Evolutionary conservation across 73 alveolate species (phyloP), one percentile per base, ranked within the genome.

Genomic region (Tetrahymena malaccensis): DNA sequence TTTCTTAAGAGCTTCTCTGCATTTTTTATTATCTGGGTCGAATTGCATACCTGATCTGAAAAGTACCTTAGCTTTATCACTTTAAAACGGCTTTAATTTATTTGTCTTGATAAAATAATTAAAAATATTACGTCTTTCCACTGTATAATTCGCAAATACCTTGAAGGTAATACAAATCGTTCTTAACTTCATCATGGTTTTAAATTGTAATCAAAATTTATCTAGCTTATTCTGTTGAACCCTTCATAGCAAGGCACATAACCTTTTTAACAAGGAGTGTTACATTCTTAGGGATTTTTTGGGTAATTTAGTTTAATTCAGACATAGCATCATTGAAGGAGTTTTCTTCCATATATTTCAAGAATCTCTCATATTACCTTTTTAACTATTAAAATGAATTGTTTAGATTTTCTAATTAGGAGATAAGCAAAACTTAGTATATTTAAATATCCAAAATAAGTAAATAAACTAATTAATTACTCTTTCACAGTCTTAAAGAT

Each of bases 1-100:
- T 22, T 93, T 96, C 37, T 96, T 96, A 84, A 93, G 55, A 31
- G 98, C 97, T 95, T 55, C 56, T 96, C 94, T 94, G 93, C 98
- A 97, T 27, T 85, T 94, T 33, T 85, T 95, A 85, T 97, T 85
- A 94, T 97, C 99, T 22, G 99, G 99, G 95, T 98, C 99, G 27
- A 50, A 50, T 57, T 97, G 94, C 94, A 98, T 85, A 12, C 99
- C 99, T 84, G 97, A 98, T 55, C 96, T 31, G 34, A 98, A 94
- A 35, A 70, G 95, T 37, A 97, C 93, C 94, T 96, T 97, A 31
- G 98, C 99, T 85, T 84, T 89, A n/a, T 98, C 99, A 55, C 94
- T 93, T 93, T 85, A 95, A 85, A 97, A 96, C 34, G 93, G 8
- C 16, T 85, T 70, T 70, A 19, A 8, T n/a, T n/a, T 19, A 50